Conservation (phyloP, 139 green algal genomes). For the Picochlorum sp. region DNA sequence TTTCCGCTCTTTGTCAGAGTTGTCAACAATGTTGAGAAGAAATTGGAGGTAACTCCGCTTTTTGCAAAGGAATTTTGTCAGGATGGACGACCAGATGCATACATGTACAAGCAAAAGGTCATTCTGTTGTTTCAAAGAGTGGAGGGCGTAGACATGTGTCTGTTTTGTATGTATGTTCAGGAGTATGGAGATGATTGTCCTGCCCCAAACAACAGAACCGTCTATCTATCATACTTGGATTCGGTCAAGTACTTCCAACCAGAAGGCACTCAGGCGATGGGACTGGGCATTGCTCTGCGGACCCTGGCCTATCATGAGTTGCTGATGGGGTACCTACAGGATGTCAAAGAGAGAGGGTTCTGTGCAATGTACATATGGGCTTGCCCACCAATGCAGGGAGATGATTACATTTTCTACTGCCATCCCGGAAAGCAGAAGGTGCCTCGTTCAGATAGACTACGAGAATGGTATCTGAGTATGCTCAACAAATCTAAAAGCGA, state of each 20-base stretch:
- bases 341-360: constrained; percentile 76
- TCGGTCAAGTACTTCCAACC: constrained; percentile 96
- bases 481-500: constrained; percentile 47
- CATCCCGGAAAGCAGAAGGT: constrained; percentile 93
- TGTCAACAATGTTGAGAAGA: constrained; percentile 89
- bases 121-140: constrained; percentile 91
- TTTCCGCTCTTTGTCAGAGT: constrained; percentile 77
- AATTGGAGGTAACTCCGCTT: constrained; percentile 70
- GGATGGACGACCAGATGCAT: constrained; percentile 57
- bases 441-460: constrained; percentile 74
- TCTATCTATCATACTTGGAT: constrained; percentile 98
- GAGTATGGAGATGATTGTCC: constrained; percentile 86
- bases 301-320: constrained; percentile 97
- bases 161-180: constrained; percentile 95
- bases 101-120: constrained; percentile 86
- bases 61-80: constrained; percentile 69
- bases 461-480: constrained; percentile 92
- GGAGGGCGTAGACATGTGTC: constrained; percentile 84
- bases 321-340: constrained; percentile 84
- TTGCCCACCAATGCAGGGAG: constrained; percentile 89
- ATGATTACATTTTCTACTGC: constrained; percentile 99
- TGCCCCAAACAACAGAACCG: constrained; percentile 66
- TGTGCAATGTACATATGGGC: constrained; percentile 97
- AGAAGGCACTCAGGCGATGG: constrained; percentile 37
- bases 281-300: constrained; percentile 62